Evolutionary conservation across 1,284 basidiomycete genomes (phyloP).

Genomic region (Ceratobasidium sp.): DNA sequence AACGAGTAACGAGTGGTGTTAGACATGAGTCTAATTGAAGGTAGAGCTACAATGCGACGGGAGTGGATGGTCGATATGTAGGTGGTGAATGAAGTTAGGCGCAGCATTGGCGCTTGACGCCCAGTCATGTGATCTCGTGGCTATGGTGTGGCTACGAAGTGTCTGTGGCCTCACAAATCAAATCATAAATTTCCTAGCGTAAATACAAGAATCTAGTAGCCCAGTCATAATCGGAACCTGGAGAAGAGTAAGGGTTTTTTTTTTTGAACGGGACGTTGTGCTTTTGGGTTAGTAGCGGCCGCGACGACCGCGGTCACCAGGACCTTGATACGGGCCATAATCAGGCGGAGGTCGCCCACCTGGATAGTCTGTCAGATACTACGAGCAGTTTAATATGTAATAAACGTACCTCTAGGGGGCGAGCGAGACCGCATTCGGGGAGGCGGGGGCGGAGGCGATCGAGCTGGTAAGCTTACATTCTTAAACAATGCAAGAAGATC

Average conservation of each 20-base stretch:
- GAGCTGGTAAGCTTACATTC: conserved; percentile 77
- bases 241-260: neutral
- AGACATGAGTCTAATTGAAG: conserved; percentile 16
- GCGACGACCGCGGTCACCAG: conserved; percentile 52
- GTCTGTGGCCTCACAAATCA: neutral
- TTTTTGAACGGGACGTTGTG: neutral
- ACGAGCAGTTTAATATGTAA: neutral
- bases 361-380: conserved; percentile 49
- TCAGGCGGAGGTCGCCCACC: conserved; percentile 74
- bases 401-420: conserved; percentile 49
- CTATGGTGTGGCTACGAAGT: neutral
- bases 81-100: neutral
- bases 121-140: conserved; percentile 28
- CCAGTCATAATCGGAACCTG: neutral
- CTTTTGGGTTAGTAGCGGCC: conserved; percentile 24
- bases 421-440: conserved; percentile 46
- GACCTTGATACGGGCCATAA: conserved; percentile 78
- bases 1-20: neutral
- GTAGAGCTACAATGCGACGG: neutral
- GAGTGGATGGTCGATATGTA: neutral
- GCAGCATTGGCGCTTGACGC: conserved; percentile 14
- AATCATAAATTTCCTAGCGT: conserved; percentile 16
- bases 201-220: conserved; percentile 25
- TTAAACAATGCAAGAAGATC: conserved; percentile 85
- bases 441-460: conserved; percentile 34